Evolutionary conservation across 768 basidiomycete genomes (phyloP), one percentile per base, ranked within the genome.

Genomic region (Tephrocybe rancida): DNA sequence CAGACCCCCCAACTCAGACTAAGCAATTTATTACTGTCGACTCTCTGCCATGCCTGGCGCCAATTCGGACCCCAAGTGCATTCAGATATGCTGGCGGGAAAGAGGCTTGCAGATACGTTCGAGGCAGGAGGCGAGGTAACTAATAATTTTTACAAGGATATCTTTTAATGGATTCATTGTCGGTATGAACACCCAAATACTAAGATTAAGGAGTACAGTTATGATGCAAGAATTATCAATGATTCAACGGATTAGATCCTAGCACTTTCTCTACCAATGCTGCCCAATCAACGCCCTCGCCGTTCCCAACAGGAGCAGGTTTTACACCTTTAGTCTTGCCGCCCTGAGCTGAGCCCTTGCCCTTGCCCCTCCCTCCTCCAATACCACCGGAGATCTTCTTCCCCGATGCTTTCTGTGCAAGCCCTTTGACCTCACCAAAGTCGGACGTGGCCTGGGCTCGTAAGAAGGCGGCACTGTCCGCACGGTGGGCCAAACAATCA

Each of bases 391-490:
- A 62, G 46, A 71, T 74, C 50, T 69, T 73, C 54, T 73, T 69
- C 18, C 83, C 81, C 25, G 71, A 73, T 7, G 61, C 76, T 48
- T 74, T 75, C 68, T 82, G 81, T 9, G 87, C 84, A 13, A 92
- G 77, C 34, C 80, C 76, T 66, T 81, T 85, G 54, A 95, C 80
- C 67, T 93, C 87, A 7, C 77, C 79, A 48, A 88, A 81, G 63
- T 90, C 86, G 10, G 74, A 70, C 8, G 86, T 87, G 2, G 89
- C 86, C 68, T 95, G 92, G 2, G 92, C 92, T 30, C 82, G 78
- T 39, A 94, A 73, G 72, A 87, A 95, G 2, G 79, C 79, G 2
- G 85, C 81, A 43, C 76, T 80, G 26, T 68, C 67, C 11, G 90
- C 82, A 8, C 90, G 80, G 63, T 92, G 89, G 3, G 64, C 68